These are phyloP conservation scores for Myriangium duriaei DNA, from an alignment of 2,329 filamentous ascomycete genomes.

Conservation along the genomic window DNA sequence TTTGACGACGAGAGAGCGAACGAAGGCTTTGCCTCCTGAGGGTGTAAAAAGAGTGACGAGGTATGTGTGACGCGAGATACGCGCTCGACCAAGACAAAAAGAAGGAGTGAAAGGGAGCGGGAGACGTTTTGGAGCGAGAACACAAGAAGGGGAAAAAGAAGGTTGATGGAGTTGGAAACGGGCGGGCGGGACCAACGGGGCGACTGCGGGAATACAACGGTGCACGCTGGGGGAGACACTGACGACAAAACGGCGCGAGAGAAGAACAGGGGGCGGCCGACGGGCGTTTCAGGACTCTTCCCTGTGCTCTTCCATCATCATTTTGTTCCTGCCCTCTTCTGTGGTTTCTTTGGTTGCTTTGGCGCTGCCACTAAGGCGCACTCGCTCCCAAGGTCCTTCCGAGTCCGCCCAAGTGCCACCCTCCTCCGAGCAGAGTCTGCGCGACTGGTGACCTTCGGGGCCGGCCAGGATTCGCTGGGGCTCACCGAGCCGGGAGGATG, in stretches of 20 bases:
- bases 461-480: no score
- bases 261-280: neutral
- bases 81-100: conserved; percentile 9
- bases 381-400: no score
- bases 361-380: no score
- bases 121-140: conserved; percentile 9
- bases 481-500: no score
- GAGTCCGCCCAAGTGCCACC: no score
- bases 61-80: conserved; percentile 5
- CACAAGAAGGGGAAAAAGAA: conserved; percentile 6
- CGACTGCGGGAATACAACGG: neutral
- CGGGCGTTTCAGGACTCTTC: neutral
- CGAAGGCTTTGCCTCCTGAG: conserved; percentile 2
- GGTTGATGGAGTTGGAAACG: neutral
- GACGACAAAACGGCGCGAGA: neutral
- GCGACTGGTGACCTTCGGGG: no score
- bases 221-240: neutral
- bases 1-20: conserved; percentile 8
- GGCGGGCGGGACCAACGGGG: neutral
- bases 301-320: no score
- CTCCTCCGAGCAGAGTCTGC: no score
- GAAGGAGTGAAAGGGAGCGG: conserved; percentile 9
- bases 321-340: no score
- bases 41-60: conserved; percentile 4
- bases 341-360: no score